Evolutionary conservation across 2,329 filamentous ascomycete species (phyloP), one percentile per base, ranked within the genome.

Genomic region (Aureobasidium mangrovei): DNA sequence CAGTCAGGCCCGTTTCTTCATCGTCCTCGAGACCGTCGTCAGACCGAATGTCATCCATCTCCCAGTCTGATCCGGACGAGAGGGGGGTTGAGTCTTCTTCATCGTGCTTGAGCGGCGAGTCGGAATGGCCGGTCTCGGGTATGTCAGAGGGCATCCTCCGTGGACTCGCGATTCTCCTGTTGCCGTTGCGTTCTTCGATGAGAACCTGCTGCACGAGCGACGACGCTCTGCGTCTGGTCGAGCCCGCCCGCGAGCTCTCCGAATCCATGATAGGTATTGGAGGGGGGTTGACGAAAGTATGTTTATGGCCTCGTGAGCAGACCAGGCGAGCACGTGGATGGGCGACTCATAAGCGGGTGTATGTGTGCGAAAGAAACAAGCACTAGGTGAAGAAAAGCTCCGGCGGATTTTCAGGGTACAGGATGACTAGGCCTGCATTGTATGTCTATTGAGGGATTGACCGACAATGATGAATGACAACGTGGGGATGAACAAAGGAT

Each of bases 1-100:
- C 78, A 36, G 88, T 94, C 61, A 96, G 74, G 1, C 90, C 91
- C 2, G 87, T 88, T 76, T 96, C 91, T 72, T 95, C 91, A 65
- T 96, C 91, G 62, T 91, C 87, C 57, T 87, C 69, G 27, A 72
- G 82, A 29, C 87, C 68, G 44, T 86, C 86, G 60, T 88, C 85
- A 29, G 83, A 83, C 53, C 81, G 77, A 60, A 81, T 71, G 59
- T 77, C 70, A 62, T 77, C 75, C 63, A 81, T 66, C 65, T 83
- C 80, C 62, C 80, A 74, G 61, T 83, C 80, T 48, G 67, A 69
- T 62, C 70, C 70, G 48, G 70, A 72, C 6, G 61, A 65, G 51
- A 65, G 64, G 4, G 66, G 66, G 32, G 33, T 51, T 7, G 59
- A 59, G 24, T 60, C 56, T 59, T 68, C 65, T 39, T 65, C 65